Evolutionary conservation across 768 basidiomycete species (phyloP).

Genomic region (Podaxis rugospora): DNA sequence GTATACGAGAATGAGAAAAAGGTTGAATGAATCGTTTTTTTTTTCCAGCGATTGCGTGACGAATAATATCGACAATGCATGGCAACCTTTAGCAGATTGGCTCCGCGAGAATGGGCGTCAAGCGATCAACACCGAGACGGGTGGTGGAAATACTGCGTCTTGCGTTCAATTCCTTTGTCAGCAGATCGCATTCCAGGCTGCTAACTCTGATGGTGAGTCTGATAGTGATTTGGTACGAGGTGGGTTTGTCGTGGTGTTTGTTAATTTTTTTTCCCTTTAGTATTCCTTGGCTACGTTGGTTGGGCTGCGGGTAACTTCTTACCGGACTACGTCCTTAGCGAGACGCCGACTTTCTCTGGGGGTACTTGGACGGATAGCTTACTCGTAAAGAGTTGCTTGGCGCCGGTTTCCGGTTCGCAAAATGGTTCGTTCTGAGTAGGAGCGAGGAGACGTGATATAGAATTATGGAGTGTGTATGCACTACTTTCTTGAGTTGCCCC

Average conservation of each 20-base stretch:
- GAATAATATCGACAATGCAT: conserved; percentile 45
- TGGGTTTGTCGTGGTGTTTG: too few relatives aligned
- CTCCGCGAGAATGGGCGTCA: conserved; percentile 45
- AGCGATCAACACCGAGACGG: conserved; percentile 59
- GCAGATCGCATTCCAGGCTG: conserved; percentile 41
- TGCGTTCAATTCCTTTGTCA: conserved; percentile 43
- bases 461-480: neutral
- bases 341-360: conserved; percentile 23
- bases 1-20: neutral
- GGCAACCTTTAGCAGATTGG: conserved; percentile 44
- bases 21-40: neutral
- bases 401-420: conserved; percentile 23
- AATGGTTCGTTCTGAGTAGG: conserved; percentile 13
- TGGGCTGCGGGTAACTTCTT: conserved; percentile 60
- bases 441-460: neutral
- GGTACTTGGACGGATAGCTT: conserved; percentile 36
- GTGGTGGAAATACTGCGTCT: conserved; percentile 47
- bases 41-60: conserved; percentile 39
- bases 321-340: conserved; percentile 30
- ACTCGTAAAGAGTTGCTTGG: conserved; percentile 33
- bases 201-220: conserved; percentile 42
- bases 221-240: too few relatives aligned
- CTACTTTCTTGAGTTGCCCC: neutral
- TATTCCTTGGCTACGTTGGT: conserved; percentile 49
- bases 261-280: conserved; percentile 17